These are phyloP conservation scores for Fusarium verrucosum DNA, from an alignment of 2,329 filamentous ascomycete genomes.

Conservation along the genomic window DNA sequence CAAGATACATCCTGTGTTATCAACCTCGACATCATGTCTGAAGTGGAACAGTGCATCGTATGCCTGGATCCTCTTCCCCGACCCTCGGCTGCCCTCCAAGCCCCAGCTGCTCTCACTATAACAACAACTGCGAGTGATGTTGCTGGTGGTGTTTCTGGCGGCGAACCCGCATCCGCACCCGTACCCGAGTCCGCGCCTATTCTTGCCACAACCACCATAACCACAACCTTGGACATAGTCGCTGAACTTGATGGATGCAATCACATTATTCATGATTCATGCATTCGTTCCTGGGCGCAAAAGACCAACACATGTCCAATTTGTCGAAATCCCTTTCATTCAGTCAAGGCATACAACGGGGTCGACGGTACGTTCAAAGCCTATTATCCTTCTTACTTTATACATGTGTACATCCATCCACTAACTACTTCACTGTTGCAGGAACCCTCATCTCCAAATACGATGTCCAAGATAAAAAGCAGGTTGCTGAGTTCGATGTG, in stretches of 20 bases:
- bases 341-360: constrained; percentile 83
- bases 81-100: constrained; percentile 42
- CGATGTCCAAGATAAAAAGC: constrained; percentile 81
- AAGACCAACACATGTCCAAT: constrained; percentile 98
- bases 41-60: constrained; percentile 74
- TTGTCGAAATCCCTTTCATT: constrained; percentile 90
- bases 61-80: constrained; percentile 69
- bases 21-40: constrained; percentile 58
- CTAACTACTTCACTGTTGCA: constrained; percentile 46
- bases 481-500: constrained; percentile 90
- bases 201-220: constrained; percentile 39
- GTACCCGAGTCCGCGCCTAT: constrained; percentile 22
- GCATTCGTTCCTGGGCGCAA: constrained; percentile 92
- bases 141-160: constrained; percentile 34
- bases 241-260: constrained; percentile 79
- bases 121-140: constrained; percentile 35
- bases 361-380: constrained; percentile 73
- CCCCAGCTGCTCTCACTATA: constrained; percentile 33
- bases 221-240: constrained; percentile 55
- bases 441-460: constrained; percentile 67
- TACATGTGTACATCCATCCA: constrained; percentile 24
- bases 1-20: constrained; percentile 49
- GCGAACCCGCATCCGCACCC: constrained; percentile 32
- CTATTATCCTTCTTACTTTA: constrained; percentile 26
- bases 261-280: constrained; percentile 92